phyloP scores from a whole-genome alignment of 2,329 filamentous ascomycete species.

The Monilinia polystroma region DNA sequence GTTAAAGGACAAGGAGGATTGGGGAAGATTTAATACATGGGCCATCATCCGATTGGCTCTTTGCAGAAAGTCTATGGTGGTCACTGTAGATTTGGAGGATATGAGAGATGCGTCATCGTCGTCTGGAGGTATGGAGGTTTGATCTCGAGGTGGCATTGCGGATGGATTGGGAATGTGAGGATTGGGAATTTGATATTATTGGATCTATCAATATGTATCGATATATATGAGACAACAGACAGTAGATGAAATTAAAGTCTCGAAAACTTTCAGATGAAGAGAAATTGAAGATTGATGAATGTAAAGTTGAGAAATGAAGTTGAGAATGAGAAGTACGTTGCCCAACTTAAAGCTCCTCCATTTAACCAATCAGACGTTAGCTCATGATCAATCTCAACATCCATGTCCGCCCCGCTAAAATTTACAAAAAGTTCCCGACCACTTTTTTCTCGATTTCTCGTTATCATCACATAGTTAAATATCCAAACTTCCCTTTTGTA shows the following conservation, averaged over 20 bases:
- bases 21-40: background rate
- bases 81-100: slow-evolving; percentile 3
- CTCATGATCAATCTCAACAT: background rate
- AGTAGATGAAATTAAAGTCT: background rate
- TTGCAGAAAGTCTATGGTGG: slow-evolving; percentile 1
- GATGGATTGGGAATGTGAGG: background rate
- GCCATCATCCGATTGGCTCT: slow-evolving; percentile 16
- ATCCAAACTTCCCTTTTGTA: background rate
- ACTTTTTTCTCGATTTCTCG: slow-evolving; percentile 21
- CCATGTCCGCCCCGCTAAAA: slow-evolving; percentile 16
- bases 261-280: background rate
- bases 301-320: background rate
- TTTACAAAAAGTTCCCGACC: slow-evolving; percentile 22
- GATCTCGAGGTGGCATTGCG: slow-evolving; percentile 2
- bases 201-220: background rate
- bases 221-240: background rate
- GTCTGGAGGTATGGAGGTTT: background rate
- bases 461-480: background rate
- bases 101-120: background rate
- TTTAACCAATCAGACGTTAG: slow-evolving; percentile 13
- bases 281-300: background rate
- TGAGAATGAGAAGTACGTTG: background rate
- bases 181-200: background rate
- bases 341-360: slow-evolving; percentile 1
- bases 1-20: background rate